These are phyloP conservation scores for Prinsepia uniflora DNA, from an alignment of 306 rosid genomes.

Conservation along the genomic window DNA sequence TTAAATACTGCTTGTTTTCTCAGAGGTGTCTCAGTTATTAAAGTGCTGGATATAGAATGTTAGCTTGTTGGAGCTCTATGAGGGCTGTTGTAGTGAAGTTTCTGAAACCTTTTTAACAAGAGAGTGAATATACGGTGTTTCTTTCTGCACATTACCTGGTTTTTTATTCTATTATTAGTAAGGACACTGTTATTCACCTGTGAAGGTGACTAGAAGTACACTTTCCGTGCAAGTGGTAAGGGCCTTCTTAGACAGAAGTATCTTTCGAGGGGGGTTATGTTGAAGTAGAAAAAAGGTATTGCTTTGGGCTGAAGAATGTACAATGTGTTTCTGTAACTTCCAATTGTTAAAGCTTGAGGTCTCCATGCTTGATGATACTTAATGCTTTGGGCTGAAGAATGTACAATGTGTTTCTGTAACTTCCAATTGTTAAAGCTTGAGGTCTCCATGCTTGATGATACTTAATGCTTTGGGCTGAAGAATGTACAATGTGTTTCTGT, in stretches of 20 bases:
- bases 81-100: not conserved
- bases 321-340: not conserved
- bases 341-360: not conserved
- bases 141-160: not conserved
- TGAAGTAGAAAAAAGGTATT: not conserved
- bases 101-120: not conserved
- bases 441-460: not conserved
- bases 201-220: not conserved
- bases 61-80: conserved; percentile 3
- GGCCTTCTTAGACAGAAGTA: no score
- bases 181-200: not conserved
- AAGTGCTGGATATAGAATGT: not conserved
- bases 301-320: not conserved
- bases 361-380: not conserved
- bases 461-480: not conserved
- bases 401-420: not conserved
- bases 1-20: not conserved
- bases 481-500: not conserved
- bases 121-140: not conserved
- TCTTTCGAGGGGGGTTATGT: not conserved
- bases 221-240: no score
- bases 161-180: not conserved
- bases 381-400: not conserved
- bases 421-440: not conserved
- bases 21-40: not conserved